Evolutionary conservation across 805 yeast species (phyloP).

Genomic region (Novakomyces olei): DNA sequence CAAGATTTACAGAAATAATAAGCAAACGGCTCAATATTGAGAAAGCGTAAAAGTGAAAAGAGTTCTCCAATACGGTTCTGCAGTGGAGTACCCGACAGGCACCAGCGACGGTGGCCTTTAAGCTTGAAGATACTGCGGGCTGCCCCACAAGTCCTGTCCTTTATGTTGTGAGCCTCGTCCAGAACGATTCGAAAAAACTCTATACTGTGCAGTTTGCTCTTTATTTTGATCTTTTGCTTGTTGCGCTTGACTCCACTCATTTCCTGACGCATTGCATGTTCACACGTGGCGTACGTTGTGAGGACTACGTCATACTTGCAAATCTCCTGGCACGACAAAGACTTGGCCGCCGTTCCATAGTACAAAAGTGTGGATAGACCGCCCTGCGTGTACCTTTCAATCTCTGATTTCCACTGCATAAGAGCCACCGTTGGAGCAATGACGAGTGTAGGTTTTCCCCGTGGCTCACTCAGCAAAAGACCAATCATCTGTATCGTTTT

Average conservation of each 20-base stretch:
- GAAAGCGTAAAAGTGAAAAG: slow-evolving; percentile 71
- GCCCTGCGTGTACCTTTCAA: slow-evolving; percentile 60
- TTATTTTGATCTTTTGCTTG: slow-evolving; percentile 46
- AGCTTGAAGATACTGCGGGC: slow-evolving; percentile 73
- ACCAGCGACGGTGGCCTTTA: slow-evolving; percentile 58
- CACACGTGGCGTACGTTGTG: slow-evolving; percentile 70
- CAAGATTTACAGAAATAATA: slow-evolving; percentile 85
- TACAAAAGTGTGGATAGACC: slow-evolving; percentile 44
- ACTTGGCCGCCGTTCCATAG: slow-evolving; percentile 52
- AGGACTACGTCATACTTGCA: slow-evolving; percentile 47
- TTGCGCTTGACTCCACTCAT: slow-evolving; percentile 62
- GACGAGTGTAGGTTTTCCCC: slow-evolving; percentile 57
- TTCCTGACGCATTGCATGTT: slow-evolving; percentile 67
- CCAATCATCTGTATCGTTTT: slow-evolving; percentile 93
- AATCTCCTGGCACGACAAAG: slow-evolving; percentile 23
- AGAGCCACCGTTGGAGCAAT: slow-evolving; percentile 97
- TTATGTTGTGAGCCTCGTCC: slow-evolving; percentile 95
- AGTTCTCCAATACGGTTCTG: slow-evolving; percentile 94
- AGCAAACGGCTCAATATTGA: slow-evolving; percentile 68
- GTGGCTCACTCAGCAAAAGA: slow-evolving; percentile 33
- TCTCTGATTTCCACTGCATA: slow-evolving; percentile 94
- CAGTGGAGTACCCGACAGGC: slow-evolving; percentile 87
- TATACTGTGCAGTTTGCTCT: slow-evolving; percentile 49
- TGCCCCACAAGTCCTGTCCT: slow-evolving; percentile 82
- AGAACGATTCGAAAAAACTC: slow-evolving; percentile 66